Percentiles rank a stretch among this genome's conserved stretches.
phyloP scores from a whole-genome alignment of 352 stramenopile species.

The Pythium volutum region DNA sequence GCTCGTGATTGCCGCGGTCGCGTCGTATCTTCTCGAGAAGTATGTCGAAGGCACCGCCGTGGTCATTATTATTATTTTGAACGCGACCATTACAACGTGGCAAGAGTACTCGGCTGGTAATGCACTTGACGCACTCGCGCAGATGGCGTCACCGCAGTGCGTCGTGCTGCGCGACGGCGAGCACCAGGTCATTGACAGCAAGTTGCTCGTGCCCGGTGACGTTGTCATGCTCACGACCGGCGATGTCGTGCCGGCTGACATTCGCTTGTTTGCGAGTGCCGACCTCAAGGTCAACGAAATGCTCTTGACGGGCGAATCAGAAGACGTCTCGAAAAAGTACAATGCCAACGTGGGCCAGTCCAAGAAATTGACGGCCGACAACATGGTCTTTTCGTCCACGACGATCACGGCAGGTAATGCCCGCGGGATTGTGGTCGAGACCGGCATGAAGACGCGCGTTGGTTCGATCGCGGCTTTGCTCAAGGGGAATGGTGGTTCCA shows the following conservation, averaged over 20 bases:
- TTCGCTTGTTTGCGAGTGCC: constrained; percentile 84
- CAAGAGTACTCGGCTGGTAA: constrained; percentile 69
- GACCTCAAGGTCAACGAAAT: constrained; percentile 92
- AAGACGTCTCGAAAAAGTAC: constrained; percentile 74
- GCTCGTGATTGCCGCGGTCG: constrained; percentile 54
- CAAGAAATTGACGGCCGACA: constrained; percentile 58
- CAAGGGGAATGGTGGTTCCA: constrained; percentile 36
- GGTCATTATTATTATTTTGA: constrained; percentile 60
- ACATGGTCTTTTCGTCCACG: constrained; percentile 95
- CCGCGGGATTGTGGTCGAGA: constrained; percentile 67
- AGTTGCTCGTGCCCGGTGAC: constrained; percentile 71
- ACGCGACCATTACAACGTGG: constrained; percentile 53
- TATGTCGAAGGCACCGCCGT: constrained; percentile 72
- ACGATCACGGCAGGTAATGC: constrained; percentile 77
- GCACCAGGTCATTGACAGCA: constrained; percentile 64
- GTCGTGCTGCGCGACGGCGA: constrained; percentile 61
- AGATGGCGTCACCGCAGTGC: constrained; percentile 63
- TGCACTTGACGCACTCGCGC: constrained; percentile 57
- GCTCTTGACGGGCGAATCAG: constrained; percentile 91
- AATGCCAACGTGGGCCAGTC: constrained; percentile 29
- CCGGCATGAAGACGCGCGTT: constrained; percentile 68
- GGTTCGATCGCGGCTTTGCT: constrained; percentile 67
- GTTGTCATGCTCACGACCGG: constrained; percentile 90
- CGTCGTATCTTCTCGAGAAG: constrained; percentile 54
- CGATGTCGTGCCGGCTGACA: constrained; percentile 92